Conservation (phyloP, 176 grass and related monocot genomes). For the Zoysia pacifica region DNA sequence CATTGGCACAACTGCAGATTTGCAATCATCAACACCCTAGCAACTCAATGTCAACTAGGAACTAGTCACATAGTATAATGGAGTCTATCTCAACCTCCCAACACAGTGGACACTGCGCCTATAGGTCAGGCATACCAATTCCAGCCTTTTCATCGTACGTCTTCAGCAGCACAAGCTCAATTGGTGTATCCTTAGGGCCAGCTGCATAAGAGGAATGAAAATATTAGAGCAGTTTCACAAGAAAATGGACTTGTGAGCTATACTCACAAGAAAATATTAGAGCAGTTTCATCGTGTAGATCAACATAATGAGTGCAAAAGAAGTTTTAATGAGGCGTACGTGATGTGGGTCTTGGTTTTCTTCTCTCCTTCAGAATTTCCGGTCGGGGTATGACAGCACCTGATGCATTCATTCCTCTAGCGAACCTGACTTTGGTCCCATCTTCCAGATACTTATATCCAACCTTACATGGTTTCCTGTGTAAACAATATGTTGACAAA, state of each 20-base stretch:
- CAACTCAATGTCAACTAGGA: background rate
- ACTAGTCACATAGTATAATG: background rate
- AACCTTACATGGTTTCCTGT: constrained; percentile 79
- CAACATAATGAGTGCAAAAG: constrained; percentile 38
- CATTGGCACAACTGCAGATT: background rate
- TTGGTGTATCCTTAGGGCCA: constrained; percentile 80
- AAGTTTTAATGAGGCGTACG: constrained; percentile 46
- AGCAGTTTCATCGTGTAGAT: constrained; percentile 44
- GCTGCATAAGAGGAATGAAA: constrained; percentile 41
- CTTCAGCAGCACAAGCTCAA: constrained; percentile 77
- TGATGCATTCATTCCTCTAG: constrained; percentile 77
- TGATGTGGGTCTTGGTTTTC: constrained; percentile 70
- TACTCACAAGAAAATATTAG: background rate
- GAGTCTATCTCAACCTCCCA: background rate
- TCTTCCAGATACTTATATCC: constrained; percentile 83
- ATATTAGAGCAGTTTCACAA: background rate
- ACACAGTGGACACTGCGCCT: background rate
- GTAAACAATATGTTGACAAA: background rate
- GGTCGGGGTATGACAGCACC: constrained; percentile 75
- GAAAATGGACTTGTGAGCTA: background rate
- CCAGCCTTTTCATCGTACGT: constrained; percentile 90
- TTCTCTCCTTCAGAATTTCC: constrained; percentile 95
- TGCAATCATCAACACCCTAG: background rate
- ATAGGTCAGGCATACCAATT: constrained; percentile 96
- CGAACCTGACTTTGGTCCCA: constrained; percentile 80